Conservation (phyloP, 1,284 basidiomycete genomes). For the Omphalotus olearius region DNA sequence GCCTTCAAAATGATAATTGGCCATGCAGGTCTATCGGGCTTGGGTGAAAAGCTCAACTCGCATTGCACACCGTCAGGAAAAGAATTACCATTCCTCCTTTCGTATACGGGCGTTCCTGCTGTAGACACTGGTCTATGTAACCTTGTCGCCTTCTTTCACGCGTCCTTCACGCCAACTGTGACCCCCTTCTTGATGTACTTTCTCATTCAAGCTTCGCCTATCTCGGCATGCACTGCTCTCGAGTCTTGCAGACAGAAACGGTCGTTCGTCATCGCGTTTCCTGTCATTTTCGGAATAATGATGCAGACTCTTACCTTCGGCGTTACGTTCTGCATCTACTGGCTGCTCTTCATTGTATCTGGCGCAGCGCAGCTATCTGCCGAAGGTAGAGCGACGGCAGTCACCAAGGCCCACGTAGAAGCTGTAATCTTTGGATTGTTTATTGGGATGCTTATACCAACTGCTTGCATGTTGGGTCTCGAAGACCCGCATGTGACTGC, state of each 20-base stretch:
- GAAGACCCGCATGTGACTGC: conserved; percentile 32
- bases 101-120: conserved; percentile 26
- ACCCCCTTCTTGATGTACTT: conserved; percentile 28
- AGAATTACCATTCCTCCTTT: conserved; percentile 24
- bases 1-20: conserved; percentile 16
- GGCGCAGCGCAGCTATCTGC: conserved; percentile 19
- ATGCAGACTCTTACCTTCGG: conserved; percentile 34
- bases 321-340: conserved; percentile 36
- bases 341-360: conserved; percentile 34
- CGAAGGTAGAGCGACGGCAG: conserved; percentile 15
- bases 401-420: conserved; percentile 37
- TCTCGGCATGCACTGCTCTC: conserved; percentile 25
- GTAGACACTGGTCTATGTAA: conserved; percentile 33
- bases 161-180: conserved; percentile 20
- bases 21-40: background rate
- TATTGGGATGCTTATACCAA: conserved; percentile 33
- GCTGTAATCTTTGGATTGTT: conserved; percentile 37
- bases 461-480: conserved; percentile 29
- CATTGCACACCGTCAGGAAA: conserved; percentile 14
- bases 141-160: conserved; percentile 30
- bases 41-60: background rate
- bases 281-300: conserved; percentile 27
- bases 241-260: conserved; percentile 28
- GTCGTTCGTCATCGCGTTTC: conserved; percentile 25
- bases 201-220: conserved; percentile 21